Evolutionary conservation across 179 eudicot species (phyloP), one percentile per base, ranked within the genome.

Genomic region (Patellifolia procumbens): DNA sequence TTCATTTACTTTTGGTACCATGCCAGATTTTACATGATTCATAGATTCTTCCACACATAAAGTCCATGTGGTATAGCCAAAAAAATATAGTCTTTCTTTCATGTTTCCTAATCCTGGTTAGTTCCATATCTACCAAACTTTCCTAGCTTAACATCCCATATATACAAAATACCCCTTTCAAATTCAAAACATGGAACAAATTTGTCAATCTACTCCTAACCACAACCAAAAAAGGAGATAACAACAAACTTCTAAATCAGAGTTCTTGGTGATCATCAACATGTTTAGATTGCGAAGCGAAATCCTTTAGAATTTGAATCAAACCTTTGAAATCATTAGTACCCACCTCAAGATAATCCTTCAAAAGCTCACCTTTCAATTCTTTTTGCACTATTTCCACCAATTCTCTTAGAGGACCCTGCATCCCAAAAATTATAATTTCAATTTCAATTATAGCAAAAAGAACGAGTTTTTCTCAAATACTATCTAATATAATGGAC

Each of bases 301-400:
- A 70, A 49, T 88, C 91, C 83, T 89, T 92, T n/a, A 91, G 59
- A 67, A 89, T 77, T 76, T 84, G 90, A 65, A 91, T 52, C 83
- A 92, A 56, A 71, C 91, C 91, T 82, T 84, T 85, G 74, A 90
- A 71, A 72, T 92, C 97, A 78, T 58, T 80, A 76, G 80, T 76
- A 64, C 93, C 95, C 75, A 92, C 82, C 78, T 92, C 91, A 75
- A 92, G 87, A 58, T 91, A 90, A 77, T 92, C 97, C 83, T 81
- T 83, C 52, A 92, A 82, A 76, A 86, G 80, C 17, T 85, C 97
- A 70, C 93, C 95, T 49, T 89, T 90, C 64, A 78, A 62, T 83
- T 92, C 97, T 68, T 32, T 81, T 78, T 85, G 83, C 82, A 92
- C 42, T 13, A 74, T 82, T 86, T 84, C 88, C 78, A 92, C 88